Evolutionary conservation across 2,329 filamentous ascomycete genomes (phyloP).

Genomic region (Aspergillus fischeri): DNA sequence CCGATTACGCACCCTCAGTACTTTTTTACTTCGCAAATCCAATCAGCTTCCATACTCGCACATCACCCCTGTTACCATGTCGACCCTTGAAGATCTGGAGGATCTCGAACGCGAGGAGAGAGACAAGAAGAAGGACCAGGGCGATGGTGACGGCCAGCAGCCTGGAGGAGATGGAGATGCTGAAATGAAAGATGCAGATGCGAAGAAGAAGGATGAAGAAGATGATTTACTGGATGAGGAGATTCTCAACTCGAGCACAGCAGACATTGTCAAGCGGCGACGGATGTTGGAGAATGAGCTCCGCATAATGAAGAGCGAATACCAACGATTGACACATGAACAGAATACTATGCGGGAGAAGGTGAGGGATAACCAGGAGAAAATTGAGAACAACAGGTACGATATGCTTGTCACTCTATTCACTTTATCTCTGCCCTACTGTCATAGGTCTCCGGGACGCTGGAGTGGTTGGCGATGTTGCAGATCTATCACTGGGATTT

Average conservation of each 20-base stretch:
- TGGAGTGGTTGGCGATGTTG: not conserved
- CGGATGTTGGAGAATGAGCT: slow-evolving; percentile 95
- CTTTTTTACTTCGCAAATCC: not conserved
- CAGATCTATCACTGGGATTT: not conserved
- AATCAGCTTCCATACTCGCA: not conserved
- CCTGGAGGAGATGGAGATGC: slow-evolving; percentile 65
- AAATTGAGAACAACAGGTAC: slow-evolving; percentile 98
- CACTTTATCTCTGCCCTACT: not conserved
- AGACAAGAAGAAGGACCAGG: slow-evolving; percentile 65
- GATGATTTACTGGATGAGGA: slow-evolving; percentile 88
- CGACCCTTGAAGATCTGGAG: slow-evolving; percentile 87
- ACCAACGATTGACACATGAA: slow-evolving; percentile 88
- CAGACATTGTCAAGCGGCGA: slow-evolving; percentile 88
- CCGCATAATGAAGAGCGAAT: slow-evolving; percentile 97
- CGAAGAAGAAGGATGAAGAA: slow-evolving; percentile 59
- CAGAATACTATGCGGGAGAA: slow-evolving; percentile 96
- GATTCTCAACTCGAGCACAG: slow-evolving; percentile 86
- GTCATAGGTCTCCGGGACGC: not conserved
- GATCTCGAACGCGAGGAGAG: slow-evolving; percentile 77
- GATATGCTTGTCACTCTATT: slow-evolving; percentile 1
- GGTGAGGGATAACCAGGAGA: slow-evolving; percentile 98
- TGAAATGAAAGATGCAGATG: slow-evolving; percentile 83
- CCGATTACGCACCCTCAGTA: not conserved
- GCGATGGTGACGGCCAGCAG: slow-evolving; percentile 55
- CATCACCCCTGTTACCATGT: slow-evolving; percentile 55